These are phyloP conservation scores for Lentinus tigrinus DNA, from an alignment of 768 basidiomycete species.

Conservation along the genomic window DNA sequence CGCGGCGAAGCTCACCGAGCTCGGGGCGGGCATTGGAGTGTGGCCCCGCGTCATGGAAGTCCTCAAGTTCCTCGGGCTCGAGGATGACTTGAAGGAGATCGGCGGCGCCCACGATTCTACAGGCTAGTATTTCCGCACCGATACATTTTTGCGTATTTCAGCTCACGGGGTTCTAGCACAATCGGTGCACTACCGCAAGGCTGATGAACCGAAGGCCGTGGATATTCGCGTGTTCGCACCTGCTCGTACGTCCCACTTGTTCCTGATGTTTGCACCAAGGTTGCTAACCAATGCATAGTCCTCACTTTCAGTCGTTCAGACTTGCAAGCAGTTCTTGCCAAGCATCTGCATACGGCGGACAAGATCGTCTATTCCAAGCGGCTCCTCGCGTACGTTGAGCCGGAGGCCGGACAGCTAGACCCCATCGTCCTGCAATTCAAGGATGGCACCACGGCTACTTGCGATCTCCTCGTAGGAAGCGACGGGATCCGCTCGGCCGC, in stretches of 20 bases:
- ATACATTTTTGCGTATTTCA: too few relatives aligned
- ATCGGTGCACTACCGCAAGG: conserved; percentile 14
- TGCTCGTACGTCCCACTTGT: background rate
- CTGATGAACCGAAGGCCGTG: background rate
- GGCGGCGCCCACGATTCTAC: background rate
- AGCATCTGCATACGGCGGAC: conserved; percentile 17
- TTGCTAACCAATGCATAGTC: too few relatives aligned
- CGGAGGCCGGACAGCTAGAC: background rate
- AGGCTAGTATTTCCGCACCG: background rate
- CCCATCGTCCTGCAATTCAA: conserved; percentile 24
- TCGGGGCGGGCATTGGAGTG: conserved; percentile 27
- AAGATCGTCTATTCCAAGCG: conserved; percentile 30
- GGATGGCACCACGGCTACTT: conserved; percentile 22
- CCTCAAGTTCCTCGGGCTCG: conserved; percentile 21
- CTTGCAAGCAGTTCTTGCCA: conserved; percentile 25
- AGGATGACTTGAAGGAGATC: background rate
- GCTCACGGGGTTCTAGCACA: too few relatives aligned
- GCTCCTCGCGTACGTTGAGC: conserved; percentile 27
- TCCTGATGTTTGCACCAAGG: too few relatives aligned
- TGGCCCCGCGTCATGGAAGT: conserved; percentile 23
- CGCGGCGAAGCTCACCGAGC: conserved; percentile 15
- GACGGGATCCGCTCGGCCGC: conserved; percentile 30
- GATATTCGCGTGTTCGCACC: background rate
- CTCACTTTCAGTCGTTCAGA: conserved; percentile 27
- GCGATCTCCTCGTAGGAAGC: conserved; percentile 27